Percentiles rank a stretch among this genome's conserved stretches.
phyloP scores from a whole-genome alignment of 192 early-diverging fungal species.

The Haplosporangium gracile region DNA sequence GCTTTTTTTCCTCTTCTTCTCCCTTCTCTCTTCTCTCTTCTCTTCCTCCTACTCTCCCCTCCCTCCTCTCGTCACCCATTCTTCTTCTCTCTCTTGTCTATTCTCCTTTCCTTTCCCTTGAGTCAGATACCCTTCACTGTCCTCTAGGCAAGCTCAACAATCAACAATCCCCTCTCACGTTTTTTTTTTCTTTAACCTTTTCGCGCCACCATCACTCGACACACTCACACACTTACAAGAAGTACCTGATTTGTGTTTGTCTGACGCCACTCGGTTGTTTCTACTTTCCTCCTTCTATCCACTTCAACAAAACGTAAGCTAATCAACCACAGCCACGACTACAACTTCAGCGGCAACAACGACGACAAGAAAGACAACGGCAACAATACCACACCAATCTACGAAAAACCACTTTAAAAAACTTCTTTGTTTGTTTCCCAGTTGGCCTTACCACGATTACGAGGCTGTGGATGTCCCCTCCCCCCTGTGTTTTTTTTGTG shows the following conservation, averaged over 20 bases:
- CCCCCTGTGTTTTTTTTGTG: neutral
- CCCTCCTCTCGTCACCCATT: neutral
- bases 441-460: neutral
- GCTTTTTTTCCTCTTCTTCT: neutral
- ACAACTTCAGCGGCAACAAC: neutral
- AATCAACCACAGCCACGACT: neutral
- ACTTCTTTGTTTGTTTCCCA: neutral
- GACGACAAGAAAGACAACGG: neutral
- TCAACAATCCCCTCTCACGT: neutral
- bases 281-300: neutral
- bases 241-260: conserved; percentile 6
- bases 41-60: neutral
- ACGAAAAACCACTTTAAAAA: neutral
- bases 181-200: neutral
- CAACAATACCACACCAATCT: neutral
- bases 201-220: conserved; percentile 6
- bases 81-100: neutral
- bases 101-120: neutral
- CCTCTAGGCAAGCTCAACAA: conserved; percentile 5
- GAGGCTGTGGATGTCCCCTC: neutral
- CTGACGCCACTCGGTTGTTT: conserved; percentile 7
- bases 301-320: conserved; percentile 1
- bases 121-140: neutral
- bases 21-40: conserved; percentile 8
- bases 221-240: neutral